Evolutionary conservation across 2,329 filamentous ascomycete species (phyloP), one percentile per base, ranked within the genome.

Genomic region (Cylindrodendrum hubeiense): DNA sequence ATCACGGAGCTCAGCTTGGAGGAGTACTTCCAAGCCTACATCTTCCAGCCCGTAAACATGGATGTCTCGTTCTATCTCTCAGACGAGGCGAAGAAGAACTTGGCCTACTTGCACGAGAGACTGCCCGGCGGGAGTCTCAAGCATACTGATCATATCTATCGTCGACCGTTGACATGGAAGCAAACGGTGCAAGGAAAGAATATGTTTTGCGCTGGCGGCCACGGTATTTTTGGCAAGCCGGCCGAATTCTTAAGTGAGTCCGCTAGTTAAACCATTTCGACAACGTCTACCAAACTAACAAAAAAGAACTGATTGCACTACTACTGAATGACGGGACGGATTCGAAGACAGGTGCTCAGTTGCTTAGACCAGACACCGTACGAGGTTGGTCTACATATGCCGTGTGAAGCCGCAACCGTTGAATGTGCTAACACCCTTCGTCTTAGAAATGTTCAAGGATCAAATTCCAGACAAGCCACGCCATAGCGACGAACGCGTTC

Each of bases 391-490:
- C 33, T 46, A 37, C 34, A 13, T 30, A 47, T 46, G 33, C 19
- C 17, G 3, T 24, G 8, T 12, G 3, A 4, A 24, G 5, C 21
- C 19, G 3, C 4, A 22, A 44, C 12, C 12, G 6, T 22, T 5
- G 37, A 9, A 19, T 5, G 17, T 58, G 22, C n/a, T 57, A 12
- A 41, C 19, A 8, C 1, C 17, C 15, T 5, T 24, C 15, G 10
- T 13, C 2, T 17, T 22, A 66, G 63, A 59, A 5, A 66, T 66
- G 63, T 63, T 66, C 50, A 66, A 21, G 21, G 63, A 66, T n/a
- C 63, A 66, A 39, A 66, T 66, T 15, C 19, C 63, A 1, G 54
- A 59, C 9, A 53, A 26, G 9, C 63, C 63, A 15, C 53, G 63
- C 2, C 43, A 39, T 8, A 47, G 53, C 30, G 63, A 63, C 13